These are phyloP conservation scores for Neopestalotiopsis sp. DNA, from an alignment of 2,329 filamentous ascomycete genomes.

Conservation along the genomic window DNA sequence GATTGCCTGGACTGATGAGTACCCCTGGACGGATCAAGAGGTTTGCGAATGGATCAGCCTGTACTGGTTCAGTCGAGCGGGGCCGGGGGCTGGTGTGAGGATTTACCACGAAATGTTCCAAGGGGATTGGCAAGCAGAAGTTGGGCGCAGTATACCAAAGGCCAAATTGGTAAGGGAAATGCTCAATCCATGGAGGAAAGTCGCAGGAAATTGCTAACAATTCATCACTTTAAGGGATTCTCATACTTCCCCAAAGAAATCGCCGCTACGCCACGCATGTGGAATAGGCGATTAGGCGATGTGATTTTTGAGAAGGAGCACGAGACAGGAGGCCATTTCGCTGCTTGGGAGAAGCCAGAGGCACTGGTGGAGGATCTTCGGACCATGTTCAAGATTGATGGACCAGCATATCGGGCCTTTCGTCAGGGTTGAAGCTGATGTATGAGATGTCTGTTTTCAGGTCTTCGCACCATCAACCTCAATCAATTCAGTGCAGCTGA, in stretches of 20 bases:
- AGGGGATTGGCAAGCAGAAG: not conserved
- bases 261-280: conserved; percentile 17
- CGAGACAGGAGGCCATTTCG: conserved; percentile 24
- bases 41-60: conserved; percentile 25
- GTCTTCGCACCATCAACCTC: too few relatives aligned
- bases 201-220: not conserved
- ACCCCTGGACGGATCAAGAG: conserved; percentile 24
- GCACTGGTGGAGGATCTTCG: not conserved
- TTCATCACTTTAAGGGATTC: conserved; percentile 19
- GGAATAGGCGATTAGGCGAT: conserved; percentile 25
- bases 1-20: conserved; percentile 33
- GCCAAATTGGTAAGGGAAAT: not conserved
- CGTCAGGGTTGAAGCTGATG: not conserved
- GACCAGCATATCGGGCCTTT: not conserved
- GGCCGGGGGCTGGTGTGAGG: conserved; percentile 21
- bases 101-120: conserved; percentile 23
- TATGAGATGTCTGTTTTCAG: too few relatives aligned
- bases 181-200: not conserved
- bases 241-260: conserved; percentile 26
- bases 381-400: not conserved
- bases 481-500: too few relatives aligned
- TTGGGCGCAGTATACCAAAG: not conserved
- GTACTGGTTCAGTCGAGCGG: conserved; percentile 27
- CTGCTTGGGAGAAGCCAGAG: conserved; percentile 15
- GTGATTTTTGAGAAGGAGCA: conserved; percentile 26